These are phyloP conservation scores for Microdochium paspali DNA, from an alignment of 2,329 filamentous ascomycete species.

Conservation along the genomic window DNA sequence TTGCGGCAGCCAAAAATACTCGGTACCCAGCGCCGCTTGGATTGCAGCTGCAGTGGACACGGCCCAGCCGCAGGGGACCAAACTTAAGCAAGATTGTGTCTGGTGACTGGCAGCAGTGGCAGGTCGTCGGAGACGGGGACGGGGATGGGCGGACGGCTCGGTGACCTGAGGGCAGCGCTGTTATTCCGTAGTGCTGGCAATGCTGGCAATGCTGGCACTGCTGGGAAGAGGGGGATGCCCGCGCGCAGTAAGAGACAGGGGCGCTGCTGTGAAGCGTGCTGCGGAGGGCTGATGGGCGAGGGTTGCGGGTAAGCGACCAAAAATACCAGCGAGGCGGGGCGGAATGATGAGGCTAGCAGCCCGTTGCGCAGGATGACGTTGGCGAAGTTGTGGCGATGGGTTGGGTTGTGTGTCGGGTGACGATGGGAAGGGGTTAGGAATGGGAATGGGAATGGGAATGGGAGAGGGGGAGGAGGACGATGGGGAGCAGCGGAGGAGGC, in stretches of 20 bases:
- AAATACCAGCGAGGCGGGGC: neutral
- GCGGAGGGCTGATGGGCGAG: neutral
- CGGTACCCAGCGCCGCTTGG: neutral
- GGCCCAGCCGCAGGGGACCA: too few species aligned
- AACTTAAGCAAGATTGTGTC: too few species aligned
- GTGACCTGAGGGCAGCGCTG: too few species aligned
- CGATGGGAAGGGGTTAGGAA: too few species aligned
- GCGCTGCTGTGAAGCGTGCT: neutral
- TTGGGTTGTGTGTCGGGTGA: too few species aligned
- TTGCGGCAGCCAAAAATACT: neutral
- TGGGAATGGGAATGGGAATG: too few species aligned
- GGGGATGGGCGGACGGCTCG: too few species aligned
- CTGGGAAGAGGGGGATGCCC: neutral
- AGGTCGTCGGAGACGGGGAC: too few species aligned
- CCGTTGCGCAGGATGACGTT: neutral
- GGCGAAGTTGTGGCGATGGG: neutral
- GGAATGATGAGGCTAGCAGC: neutral
- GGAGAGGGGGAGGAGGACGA: too few species aligned
- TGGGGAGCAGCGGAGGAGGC: too few species aligned
- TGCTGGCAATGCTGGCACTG: neutral
- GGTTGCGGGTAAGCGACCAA: neutral
- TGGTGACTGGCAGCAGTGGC: too few species aligned
- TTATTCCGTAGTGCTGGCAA: neutral
- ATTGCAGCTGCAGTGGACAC: neutral
- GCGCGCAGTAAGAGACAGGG: neutral